Conservation (phyloP, 805 yeast genomes). For the Metschnikowia henanensis region DNA sequence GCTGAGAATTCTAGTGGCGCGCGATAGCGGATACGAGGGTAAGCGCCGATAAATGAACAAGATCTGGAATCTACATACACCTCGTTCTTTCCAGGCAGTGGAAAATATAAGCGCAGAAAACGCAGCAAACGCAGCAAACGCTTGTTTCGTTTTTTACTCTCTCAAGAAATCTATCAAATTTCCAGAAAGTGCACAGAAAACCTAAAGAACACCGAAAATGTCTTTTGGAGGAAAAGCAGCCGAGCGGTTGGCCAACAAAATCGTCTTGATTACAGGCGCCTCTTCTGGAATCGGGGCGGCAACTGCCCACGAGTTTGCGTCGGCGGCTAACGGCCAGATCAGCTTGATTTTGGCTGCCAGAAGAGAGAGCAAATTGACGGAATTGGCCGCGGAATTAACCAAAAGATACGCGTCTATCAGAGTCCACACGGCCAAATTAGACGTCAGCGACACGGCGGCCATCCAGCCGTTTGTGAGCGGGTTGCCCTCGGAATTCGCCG, state of each 20-base stretch:
- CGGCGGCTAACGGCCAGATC: conserved; percentile 39
- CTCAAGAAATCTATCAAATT: no score
- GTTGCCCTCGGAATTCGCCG: conserved; percentile 35
- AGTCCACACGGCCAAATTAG: conserved; percentile 32
- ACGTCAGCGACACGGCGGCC: conserved; percentile 28
- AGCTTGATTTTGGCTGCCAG: conserved; percentile 40
- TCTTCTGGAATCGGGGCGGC: conserved; percentile 95
- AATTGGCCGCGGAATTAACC: conserved; percentile 26
- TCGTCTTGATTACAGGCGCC: conserved; percentile 71
- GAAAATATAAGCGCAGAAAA: no score
- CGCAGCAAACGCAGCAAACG: no score
- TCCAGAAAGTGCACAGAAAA: not conserved
- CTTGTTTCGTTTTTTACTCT: no score
- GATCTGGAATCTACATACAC: no score
- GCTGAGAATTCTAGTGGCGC: not conserved
- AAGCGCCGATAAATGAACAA: no score
- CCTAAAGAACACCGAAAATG: conserved; percentile 17
- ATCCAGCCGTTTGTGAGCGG: conserved; percentile 29
- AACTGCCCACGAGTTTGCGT: conserved; percentile 85
- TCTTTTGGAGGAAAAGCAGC: conserved; percentile 39
- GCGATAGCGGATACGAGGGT: not conserved
- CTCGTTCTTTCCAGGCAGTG: no score
- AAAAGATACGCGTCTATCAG: conserved; percentile 25
- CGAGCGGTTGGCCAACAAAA: conserved; percentile 38
- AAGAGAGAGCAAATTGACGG: conserved; percentile 30